These are phyloP conservation scores for Neofusicoccum laricinum DNA, from an alignment of 2,329 filamentous ascomycete genomes.

Conservation along the genomic window DNA sequence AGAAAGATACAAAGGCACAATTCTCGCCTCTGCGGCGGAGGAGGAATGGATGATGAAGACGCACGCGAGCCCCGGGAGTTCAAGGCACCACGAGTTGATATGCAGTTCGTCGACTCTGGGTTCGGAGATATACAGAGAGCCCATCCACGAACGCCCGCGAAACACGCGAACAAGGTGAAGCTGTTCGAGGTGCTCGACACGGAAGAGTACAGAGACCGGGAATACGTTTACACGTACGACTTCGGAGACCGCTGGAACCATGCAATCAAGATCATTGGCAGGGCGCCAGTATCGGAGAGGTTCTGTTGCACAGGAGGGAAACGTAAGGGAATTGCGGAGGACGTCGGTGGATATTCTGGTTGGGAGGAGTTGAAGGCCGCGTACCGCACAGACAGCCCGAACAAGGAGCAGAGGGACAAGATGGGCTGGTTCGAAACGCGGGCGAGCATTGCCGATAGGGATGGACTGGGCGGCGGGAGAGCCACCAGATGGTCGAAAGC, in stretches of 20 bases:
- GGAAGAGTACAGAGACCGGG: background rate
- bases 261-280: background rate
- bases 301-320: too few relatives aligned
- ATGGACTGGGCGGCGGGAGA: background rate
- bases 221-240: background rate
- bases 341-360: background rate
- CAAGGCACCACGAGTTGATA: background rate
- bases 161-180: slow-evolving; percentile 18
- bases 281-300: too few relatives aligned
- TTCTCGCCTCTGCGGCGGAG: background rate
- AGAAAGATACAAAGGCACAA: background rate
- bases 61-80: background rate
- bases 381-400: background rate
- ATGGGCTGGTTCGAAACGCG: background rate
- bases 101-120: background rate
- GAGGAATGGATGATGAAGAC: background rate
- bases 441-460: background rate
- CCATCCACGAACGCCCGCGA: slow-evolving; percentile 21
- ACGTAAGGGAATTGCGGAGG: too few relatives aligned
- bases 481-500: background rate
- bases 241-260: background rate
- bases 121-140: slow-evolving; percentile 15
- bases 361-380: background rate
- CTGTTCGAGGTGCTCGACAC: slow-evolving; percentile 21
- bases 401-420: background rate